Evolutionary conservation across 2,329 filamentous ascomycete genomes (phyloP).

Genomic region (Neurospora sp.): DNA sequence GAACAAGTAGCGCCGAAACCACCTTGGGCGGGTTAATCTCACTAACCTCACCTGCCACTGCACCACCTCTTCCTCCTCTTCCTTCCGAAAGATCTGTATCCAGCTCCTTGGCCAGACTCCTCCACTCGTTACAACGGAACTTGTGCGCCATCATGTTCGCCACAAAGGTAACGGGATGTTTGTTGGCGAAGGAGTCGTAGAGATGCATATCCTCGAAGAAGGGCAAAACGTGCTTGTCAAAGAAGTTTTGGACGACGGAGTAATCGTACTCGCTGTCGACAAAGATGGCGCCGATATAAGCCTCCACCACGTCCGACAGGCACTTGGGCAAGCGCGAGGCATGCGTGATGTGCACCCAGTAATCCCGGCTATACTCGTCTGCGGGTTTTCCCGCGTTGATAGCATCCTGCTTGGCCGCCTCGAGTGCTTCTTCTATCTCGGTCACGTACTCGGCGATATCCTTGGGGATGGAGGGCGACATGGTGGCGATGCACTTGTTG

Average conservation of each 20-base stretch:
- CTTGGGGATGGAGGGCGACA: slow-evolving; percentile 34
- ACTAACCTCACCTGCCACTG: slow-evolving; percentile 23
- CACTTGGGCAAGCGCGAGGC: slow-evolving; percentile 58
- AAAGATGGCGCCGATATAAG: slow-evolving; percentile 83
- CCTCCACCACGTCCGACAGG: slow-evolving; percentile 80
- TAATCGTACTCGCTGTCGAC: slow-evolving; percentile 81
- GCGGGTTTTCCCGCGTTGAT: slow-evolving; percentile 24
- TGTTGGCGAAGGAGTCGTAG: slow-evolving; percentile 80
- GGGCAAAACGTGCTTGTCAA: slow-evolving; percentile 59
- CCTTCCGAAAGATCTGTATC: slow-evolving; percentile 22
- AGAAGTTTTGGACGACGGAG: slow-evolving; percentile 58
- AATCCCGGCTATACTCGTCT: slow-evolving; percentile 45
- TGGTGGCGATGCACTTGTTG: slow-evolving; percentile 58
- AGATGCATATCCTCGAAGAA: slow-evolving; percentile 81
- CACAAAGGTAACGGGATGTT: slow-evolving; percentile 73
- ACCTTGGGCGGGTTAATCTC: slow-evolving; percentile 33
- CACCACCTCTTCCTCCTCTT: slow-evolving; percentile 28
- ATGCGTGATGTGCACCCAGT: slow-evolving; percentile 53
- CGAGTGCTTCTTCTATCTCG: slow-evolving; percentile 39
- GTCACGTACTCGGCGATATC: slow-evolving; percentile 45
- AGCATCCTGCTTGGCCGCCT: slow-evolving; percentile 25
- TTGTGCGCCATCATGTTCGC: slow-evolving; percentile 52
- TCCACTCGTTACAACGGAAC: slow-evolving; percentile 55
- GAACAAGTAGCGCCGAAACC: slow-evolving; percentile 66
- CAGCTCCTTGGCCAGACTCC: slow-evolving; percentile 43